Percentiles rank a stretch among this genome's conserved stretches.
Conservation (phyloP, 139 green algal species). For the Tetradesmus obliquus region DNA sequence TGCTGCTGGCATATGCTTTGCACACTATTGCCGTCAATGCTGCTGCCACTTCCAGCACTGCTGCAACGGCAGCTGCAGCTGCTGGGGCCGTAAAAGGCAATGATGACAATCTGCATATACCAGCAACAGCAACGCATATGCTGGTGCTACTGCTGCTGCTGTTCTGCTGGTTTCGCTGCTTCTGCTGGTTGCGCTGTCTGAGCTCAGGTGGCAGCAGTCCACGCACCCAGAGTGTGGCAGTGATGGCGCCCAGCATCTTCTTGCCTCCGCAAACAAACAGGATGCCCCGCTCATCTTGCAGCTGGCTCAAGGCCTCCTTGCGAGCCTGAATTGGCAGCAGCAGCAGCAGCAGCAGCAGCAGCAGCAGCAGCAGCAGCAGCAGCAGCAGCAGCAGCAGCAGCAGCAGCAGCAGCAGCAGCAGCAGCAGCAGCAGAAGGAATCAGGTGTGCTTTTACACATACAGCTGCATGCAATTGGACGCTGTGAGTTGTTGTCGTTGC, state of each 20-base stretch:
- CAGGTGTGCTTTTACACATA: too few species aligned
- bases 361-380: neutral
- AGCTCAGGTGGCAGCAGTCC: neutral
- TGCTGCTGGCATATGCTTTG: too few species aligned
- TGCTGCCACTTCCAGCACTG: neutral
- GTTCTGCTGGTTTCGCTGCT: neutral
- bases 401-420: too few species aligned
- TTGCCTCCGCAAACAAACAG: neutral
- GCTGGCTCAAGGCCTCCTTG: neutral
- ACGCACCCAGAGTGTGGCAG: neutral
- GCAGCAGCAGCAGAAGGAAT: too few species aligned
- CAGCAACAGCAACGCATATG: neutral
- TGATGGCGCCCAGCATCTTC: neutral
- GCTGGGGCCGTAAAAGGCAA: neutral
- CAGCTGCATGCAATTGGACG: too few species aligned
- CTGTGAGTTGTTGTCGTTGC: too few species aligned
- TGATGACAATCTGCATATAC: neutral
- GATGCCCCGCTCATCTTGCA: neutral
- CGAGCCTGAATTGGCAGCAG: neutral
- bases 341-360: neutral
- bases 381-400: neutral
- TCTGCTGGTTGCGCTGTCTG: neutral
- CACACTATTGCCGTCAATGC: too few species aligned
- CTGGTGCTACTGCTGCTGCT: neutral
- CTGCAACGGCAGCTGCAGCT: neutral